Conservation (phyloP, 1,284 basidiomycete genomes). For the Agroathelia rolfsii region DNA sequence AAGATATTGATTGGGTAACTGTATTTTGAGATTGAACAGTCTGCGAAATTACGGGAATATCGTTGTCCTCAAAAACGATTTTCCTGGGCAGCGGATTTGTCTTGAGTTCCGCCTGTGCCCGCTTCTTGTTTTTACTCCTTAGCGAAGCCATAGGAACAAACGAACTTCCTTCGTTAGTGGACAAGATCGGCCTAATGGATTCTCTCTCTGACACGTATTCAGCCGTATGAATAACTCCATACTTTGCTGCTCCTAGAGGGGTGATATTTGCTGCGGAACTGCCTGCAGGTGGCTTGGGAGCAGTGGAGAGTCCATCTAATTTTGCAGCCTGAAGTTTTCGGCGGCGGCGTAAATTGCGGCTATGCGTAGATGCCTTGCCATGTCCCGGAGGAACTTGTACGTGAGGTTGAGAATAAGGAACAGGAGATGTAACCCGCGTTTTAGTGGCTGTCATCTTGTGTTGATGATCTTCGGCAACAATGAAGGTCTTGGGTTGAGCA, state of each 20-base stretch:
- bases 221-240: too few species aligned
- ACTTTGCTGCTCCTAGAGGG: too few species aligned
- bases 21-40: too few species aligned
- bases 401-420: slow-evolving; percentile 11
- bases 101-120: slow-evolving; percentile 50
- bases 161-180: too few species aligned
- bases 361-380: slow-evolving; percentile 57
- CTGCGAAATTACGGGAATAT: slow-evolving; percentile 1
- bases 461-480: neutral
- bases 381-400: slow-evolving; percentile 57
- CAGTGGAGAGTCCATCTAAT: too few species aligned
- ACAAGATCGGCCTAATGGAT: too few species aligned
- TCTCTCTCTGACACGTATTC: too few species aligned
- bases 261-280: slow-evolving; percentile 26
- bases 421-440: slow-evolving; percentile 7
- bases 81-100: slow-evolving; percentile 36
- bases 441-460: slow-evolving; percentile 8
- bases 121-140: slow-evolving; percentile 67
- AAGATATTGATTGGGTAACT: too few species aligned
- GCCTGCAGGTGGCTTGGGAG: slow-evolving; percentile 10
- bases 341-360: slow-evolving; percentile 57
- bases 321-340: slow-evolving; percentile 32
- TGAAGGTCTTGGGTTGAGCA: slow-evolving; percentile 5
- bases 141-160: slow-evolving; percentile 57
- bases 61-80: slow-evolving; percentile 42